These are phyloP conservation scores for Citrus hindsii DNA, from an alignment of 345 rosid genomes.

Conservation along the genomic window DNA sequence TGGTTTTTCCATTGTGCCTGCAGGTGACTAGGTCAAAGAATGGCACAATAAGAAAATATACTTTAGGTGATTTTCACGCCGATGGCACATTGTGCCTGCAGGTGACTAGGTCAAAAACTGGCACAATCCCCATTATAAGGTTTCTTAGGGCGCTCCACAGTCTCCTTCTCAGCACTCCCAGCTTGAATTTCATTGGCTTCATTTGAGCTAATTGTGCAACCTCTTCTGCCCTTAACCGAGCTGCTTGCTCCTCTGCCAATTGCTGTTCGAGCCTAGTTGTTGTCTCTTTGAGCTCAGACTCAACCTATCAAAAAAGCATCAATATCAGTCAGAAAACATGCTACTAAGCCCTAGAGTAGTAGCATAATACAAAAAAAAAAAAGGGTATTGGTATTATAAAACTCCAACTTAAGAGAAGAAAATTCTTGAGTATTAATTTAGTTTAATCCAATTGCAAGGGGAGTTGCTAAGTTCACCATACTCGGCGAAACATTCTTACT, in stretches of 20 bases:
- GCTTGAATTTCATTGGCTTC: conserved; percentile 73
- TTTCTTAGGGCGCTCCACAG: conserved; percentile 1
- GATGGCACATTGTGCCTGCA: no score
- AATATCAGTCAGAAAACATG: neutral
- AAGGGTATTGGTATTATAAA: neutral
- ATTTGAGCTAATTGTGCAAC: conserved; percentile 48
- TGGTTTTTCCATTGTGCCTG: neutral
- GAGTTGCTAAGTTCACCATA: neutral
- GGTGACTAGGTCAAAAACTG: no score
- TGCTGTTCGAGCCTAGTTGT: conserved; percentile 56
- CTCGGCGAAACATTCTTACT: neutral
- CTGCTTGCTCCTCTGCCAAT: conserved; percentile 77
- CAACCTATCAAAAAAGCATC: conserved; percentile 44
- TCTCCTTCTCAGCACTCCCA: conserved; percentile 65
- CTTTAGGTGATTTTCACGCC: no score
- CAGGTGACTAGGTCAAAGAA: no score
- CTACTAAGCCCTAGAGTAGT: neutral
- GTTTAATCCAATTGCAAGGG: neutral
- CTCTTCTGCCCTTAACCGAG: conserved; percentile 67
- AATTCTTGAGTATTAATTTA: neutral
- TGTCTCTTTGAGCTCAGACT: conserved; percentile 15
- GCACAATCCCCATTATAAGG: no score
- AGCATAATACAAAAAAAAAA: neutral
- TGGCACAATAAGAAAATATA: no score
- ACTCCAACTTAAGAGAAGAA: neutral